Evolutionary conservation across 2,329 filamentous ascomycete genomes (phyloP), one percentile per base, ranked within the genome.

Genomic region (Xylariomycetidae sp.): DNA sequence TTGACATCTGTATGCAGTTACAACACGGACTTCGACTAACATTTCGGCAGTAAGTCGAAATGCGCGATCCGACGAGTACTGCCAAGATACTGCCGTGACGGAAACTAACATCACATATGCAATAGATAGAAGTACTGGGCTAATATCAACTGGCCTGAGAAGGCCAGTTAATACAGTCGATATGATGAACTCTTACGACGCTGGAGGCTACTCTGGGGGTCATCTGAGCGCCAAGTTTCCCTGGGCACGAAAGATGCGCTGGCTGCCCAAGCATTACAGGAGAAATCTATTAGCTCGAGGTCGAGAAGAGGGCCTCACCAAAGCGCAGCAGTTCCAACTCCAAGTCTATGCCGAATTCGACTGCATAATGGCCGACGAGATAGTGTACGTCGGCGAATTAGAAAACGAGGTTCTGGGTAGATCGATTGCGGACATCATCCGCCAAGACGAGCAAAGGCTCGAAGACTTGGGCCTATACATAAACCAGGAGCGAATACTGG

Each of bases 301-400:
- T 5, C 18, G 16, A 7, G 26, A 10, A 4, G 15, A 12, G 10
- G 16, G 10, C 15, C 26, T 16, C 13, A 12, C 34, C 5, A 49
- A 49, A 15, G 32, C 33, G 8, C 8, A 23, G 8, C 30, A 49
- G 8, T 39, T 49, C 8, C 46, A 50, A 22, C 40, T 49, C 8
- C 46, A 50, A 22, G 49, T 46, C 33, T 49, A 37, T 18, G 44
- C 45, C 2, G 37, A 25, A 9, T 27, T 48, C 17, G 38, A 35
- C 22, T 43, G 44, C n/a, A 31, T 39, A 8, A 50, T 50, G 46
- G 37, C 39, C 3, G 48, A 50, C n/a, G 40, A 48, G 18, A 49
- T 50, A 25, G 25, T 39, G 10, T 50, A 48, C 20, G 19, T 44
- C 14, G 43, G 40, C 13, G 41, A 38, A 15, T 17, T 36, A 2